Evolutionary conservation across 208 protist genomes (phyloP), one percentile per base, ranked within the genome.

Genomic region (Leishmania amazonensis): DNA sequence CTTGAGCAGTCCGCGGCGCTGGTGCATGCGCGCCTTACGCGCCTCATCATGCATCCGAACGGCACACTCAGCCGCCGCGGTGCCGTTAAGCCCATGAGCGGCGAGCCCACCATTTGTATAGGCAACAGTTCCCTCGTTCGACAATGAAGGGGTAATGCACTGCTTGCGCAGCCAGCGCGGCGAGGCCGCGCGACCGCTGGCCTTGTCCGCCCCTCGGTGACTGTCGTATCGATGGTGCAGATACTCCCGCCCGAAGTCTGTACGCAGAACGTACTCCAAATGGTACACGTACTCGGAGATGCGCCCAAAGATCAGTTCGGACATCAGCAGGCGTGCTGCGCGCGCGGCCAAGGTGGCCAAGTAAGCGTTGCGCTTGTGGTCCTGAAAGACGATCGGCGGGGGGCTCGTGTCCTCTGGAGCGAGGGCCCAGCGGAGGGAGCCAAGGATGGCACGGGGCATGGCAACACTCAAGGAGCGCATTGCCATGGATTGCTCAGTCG

Each of bases 371-470:
- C 57, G 47, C 71, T 42, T n/a, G 58, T 64, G 47, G 13, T 82
- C n/a, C 42, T 13, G 28, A 77, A 62, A 45, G 11, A 84, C n/a
- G 35, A 47, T 68, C 0, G 88, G 79, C 2, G 89, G 91, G 38
- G 75, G 84, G 40, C 71, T 80, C 49, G 86, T 68, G 24, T 77
- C 79, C 45, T 89, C 85, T 21, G 88, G 86, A 68, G 93, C 87
- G 45, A 93, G 28, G 7, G 93, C 79, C 91, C 93, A 96, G 31
- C 93, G 93, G 65, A 97, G 83, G 35, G 85, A 81, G n/a, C 94
- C 94, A 19, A 97, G 87, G 21, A 96, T 64, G 40, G 86, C 91
- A 11, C 92, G 90, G 15, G 84, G 84, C 47, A 92, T 80, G 51
- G 53, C 74, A 35, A 42, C 68, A 28, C 45, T 51, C 21, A 74